phyloP scores from a whole-genome alignment of 164 flowering plant species.

The Brasenia schreberi region DNA sequence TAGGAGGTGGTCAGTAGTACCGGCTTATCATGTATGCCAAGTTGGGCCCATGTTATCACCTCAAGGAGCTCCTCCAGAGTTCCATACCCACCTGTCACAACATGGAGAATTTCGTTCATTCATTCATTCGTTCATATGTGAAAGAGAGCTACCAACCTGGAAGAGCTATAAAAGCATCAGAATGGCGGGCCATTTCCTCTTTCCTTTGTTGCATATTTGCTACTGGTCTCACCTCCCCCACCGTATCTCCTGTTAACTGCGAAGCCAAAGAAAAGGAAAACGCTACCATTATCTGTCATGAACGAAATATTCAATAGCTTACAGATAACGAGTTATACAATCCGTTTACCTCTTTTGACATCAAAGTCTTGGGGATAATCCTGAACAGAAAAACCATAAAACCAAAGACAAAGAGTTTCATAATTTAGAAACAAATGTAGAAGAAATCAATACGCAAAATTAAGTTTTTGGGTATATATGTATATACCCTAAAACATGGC shows the following conservation, averaged over 20 bases:
- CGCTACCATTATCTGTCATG: no score
- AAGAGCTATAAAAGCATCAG: constrained; percentile 30
- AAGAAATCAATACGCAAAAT: not conserved
- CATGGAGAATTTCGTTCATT: not conserved
- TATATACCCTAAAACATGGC: constrained; percentile 31
- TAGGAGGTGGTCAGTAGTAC: constrained; percentile 11
- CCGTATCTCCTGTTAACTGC: constrained; percentile 27
- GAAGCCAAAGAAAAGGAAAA: not conserved
- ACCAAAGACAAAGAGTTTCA: not conserved
- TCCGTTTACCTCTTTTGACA: constrained; percentile 22
- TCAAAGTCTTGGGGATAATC: constrained; percentile 28
- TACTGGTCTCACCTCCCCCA: constrained; percentile 25
- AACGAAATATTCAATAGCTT: not conserved
- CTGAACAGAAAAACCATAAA: constrained; percentile 8
- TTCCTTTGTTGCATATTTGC: constrained; percentile 33
- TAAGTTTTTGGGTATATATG: not conserved
- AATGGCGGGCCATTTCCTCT: constrained; percentile 32
- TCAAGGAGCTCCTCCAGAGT: constrained; percentile 55
- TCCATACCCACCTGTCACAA: constrained; percentile 48
- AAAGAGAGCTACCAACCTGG: constrained; percentile 12
- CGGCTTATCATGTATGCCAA: constrained; percentile 64
- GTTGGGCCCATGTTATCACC: constrained; percentile 74
- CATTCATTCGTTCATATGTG: not conserved
- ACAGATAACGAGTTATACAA: not conserved
- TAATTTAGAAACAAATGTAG: not conserved